Evolutionary conservation across 1,284 basidiomycete species (phyloP).

Genomic region (Leccinum insolens): DNA sequence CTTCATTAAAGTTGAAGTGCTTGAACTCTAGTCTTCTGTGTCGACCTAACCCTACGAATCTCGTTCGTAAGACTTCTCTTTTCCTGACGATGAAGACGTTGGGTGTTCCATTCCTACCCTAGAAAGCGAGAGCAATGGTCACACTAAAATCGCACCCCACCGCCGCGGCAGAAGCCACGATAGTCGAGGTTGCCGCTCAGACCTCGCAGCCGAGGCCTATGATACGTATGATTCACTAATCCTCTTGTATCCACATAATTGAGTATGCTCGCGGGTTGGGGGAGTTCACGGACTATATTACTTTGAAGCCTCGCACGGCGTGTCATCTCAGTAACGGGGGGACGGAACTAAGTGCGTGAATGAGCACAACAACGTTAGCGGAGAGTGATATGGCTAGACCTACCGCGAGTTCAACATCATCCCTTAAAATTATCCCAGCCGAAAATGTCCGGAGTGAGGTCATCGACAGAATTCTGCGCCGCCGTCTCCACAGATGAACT

Average conservation of each 20-base stretch:
- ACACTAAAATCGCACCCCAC: constrained; percentile 42
- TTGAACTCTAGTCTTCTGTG: constrained; percentile 36
- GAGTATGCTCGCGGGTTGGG: constrained; percentile 34
- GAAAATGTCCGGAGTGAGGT: constrained; percentile 87
- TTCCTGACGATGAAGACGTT: constrained; percentile 36
- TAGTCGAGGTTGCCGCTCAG: constrained; percentile 22
- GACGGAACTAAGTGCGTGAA: constrained; percentile 71
- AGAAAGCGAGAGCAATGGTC: constrained; percentile 50
- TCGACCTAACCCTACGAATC: constrained; percentile 36
- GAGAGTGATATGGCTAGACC: constrained; percentile 30
- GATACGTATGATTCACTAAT: constrained; percentile 32
- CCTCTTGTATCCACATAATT: constrained; percentile 35
- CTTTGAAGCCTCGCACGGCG: constrained; percentile 30
- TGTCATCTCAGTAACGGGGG: constrained; percentile 35
- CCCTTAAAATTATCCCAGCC: constrained; percentile 99
- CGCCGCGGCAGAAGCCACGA: constrained; percentile 36
- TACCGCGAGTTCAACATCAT: constrained; percentile 98
- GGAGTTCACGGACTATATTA: constrained; percentile 26
- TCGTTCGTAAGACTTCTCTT: constrained; percentile 39
- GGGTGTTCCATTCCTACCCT: constrained; percentile 45
- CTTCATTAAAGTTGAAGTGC: constrained; percentile 33
- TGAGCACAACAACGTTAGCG: constrained; percentile 24
- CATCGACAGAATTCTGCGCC: constrained; percentile 98
- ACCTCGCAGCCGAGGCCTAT: constrained; percentile 26
- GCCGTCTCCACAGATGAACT: constrained; percentile 49